Evolutionary conservation across 441 rosid genomes (phyloP).

Genomic region (Arabidopsis lyrata): DNA sequence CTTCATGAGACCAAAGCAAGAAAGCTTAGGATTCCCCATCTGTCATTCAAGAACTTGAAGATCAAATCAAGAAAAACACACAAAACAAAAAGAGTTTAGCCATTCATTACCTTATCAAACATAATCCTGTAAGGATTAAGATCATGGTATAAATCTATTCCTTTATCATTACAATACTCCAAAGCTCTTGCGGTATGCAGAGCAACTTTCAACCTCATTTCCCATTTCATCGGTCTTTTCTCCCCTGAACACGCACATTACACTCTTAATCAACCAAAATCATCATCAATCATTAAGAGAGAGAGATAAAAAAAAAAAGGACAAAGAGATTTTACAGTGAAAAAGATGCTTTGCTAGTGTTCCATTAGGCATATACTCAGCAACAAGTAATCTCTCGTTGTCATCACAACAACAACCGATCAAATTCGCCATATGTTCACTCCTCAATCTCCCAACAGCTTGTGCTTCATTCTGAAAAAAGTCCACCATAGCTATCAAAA

Average conservation of each 20-base stretch:
- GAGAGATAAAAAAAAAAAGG: too few species aligned
- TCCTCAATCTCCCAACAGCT: conserved; percentile 87
- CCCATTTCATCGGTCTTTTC: conserved; percentile 47
- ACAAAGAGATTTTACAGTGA: conserved; percentile 62
- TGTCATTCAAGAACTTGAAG: conserved; percentile 12
- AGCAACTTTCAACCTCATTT: conserved; percentile 38
- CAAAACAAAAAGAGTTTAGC: too few species aligned
- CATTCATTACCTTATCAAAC: conserved; percentile 37
- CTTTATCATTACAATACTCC: conserved; percentile 37
- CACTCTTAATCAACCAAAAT: conserved; percentile 8
- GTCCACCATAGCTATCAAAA: not conserved
- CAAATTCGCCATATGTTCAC: conserved; percentile 76
- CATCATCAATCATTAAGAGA: not conserved
- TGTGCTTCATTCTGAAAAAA: conserved; percentile 74
- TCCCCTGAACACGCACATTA: conserved; percentile 36
- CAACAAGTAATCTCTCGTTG: conserved; percentile 84
- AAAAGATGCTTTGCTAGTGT: conserved; percentile 85
- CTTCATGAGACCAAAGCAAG: conserved; percentile 48
- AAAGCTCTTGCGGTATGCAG: conserved; percentile 43
- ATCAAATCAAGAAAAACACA: not conserved
- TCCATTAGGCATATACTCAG: conserved; percentile 89
- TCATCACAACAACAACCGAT: conserved; percentile 88
- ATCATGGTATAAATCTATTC: conserved; percentile 40
- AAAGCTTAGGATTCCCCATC: conserved; percentile 41
- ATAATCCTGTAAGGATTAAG: conserved; percentile 42